Evolutionary conservation across 768 basidiomycete genomes (phyloP), one percentile per base, ranked within the genome.

Genomic region (Kwoniella europaea): DNA sequence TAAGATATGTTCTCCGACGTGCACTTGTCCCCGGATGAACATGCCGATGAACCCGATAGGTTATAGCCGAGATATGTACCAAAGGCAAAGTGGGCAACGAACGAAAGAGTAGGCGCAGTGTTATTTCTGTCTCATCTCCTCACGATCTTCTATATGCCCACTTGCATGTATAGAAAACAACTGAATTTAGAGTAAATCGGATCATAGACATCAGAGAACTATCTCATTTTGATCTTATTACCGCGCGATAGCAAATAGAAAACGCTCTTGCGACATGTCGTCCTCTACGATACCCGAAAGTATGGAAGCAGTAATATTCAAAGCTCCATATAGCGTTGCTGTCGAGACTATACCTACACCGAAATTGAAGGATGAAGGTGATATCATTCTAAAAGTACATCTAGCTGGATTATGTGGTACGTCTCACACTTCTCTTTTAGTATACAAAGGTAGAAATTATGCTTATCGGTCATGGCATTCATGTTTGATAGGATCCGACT

Each of bases 351-450:
- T 59, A 7, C 77, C 77, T 9, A 54, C 70, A n/a, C 79, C 79
- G 10, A 72, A 41, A 18, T 54, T 80, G 27, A 18, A 71, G 52
- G 57, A 57, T 16, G 71, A 69, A 16, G 63, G 53, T 0, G 79
- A 82, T 68, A 75, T 77, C 4, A 69, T 82, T 24, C 50, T 81
- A 42, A 78, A 76, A 66, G 75, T 77, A 4, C 71, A 72, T 15
- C 46, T 74, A 7, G 67, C 81, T 2, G 80, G 76, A 9, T 58
- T 81, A 24, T 79, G 80, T 57, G 78, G 78, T 79, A 29, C 29
- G 80, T 77, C 27, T 10, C 53, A 6, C 10, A 9, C n/a, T 42
- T 58, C 42, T 55, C 29, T 10, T 35, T 10, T n/a, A 35, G 13
- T 65, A 22, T 54, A 15, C 7, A 4, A 35, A 24, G 27, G 3